Percentiles rank a stretch among this genome's conserved stretches.
Conservation (phyloP, 2,329 filamentous ascomycete genomes). For the Monosporascus sp. region DNA sequence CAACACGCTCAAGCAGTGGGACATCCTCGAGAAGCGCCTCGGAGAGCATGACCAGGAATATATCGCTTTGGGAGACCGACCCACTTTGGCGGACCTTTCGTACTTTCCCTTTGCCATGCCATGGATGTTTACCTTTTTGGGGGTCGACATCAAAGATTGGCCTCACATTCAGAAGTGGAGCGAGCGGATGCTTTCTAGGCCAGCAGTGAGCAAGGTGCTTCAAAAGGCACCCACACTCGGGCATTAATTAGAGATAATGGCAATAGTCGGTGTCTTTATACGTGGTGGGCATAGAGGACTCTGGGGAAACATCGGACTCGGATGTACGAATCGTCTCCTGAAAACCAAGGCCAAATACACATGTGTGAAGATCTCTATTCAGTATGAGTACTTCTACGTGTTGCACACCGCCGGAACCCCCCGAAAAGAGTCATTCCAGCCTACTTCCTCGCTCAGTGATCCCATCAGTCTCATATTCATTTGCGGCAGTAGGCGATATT, state of each 20-base stretch:
- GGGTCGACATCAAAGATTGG: conserved; percentile 25
- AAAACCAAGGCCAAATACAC: too few relatives aligned
- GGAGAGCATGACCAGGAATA: conserved; percentile 21
- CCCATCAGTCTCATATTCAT: background rate
- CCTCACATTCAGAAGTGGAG: conserved; percentile 25
- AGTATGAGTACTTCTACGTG: too few relatives aligned
- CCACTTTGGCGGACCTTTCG: conserved; percentile 30
- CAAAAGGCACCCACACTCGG: conserved; percentile 11
- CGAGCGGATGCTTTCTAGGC: conserved; percentile 18
- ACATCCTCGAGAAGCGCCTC: conserved; percentile 22
- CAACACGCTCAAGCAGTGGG: conserved; percentile 23
- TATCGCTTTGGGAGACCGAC: conserved; percentile 29
- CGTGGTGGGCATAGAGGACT: too few relatives aligned
- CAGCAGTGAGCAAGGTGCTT: conserved; percentile 16
- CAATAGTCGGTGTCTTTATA: too few relatives aligned
- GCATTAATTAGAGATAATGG: too few relatives aligned
- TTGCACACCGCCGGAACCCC: too few relatives aligned
- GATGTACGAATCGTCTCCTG: too few relatives aligned
- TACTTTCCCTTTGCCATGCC: conserved; percentile 33
- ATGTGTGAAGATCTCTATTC: too few relatives aligned
- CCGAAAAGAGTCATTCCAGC: too few relatives aligned
- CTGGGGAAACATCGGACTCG: too few relatives aligned
- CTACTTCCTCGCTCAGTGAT: too few relatives aligned
- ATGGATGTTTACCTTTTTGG: conserved; percentile 30
- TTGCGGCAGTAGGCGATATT: conserved; percentile 13